Conservation (phyloP, 768 basidiomycete species). For the Macrolepiota albuminosa region DNA sequence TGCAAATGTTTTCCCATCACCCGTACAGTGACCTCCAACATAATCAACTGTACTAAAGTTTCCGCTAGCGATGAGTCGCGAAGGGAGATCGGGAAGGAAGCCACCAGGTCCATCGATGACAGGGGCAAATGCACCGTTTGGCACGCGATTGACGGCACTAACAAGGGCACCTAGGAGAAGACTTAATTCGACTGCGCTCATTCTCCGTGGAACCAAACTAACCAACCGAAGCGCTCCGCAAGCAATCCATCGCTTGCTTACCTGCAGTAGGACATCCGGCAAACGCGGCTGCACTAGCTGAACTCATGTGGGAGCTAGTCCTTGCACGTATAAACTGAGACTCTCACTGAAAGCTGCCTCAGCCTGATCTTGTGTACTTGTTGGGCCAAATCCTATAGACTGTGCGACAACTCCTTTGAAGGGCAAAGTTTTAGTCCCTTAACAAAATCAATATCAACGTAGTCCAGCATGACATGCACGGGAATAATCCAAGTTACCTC, state of each 20-base stretch:
- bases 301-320: not conserved
- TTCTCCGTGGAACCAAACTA: not conserved
- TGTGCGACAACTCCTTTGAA: conserved; percentile 38
- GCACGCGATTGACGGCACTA: conserved; percentile 32
- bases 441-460: not conserved
- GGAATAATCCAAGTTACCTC: conserved; percentile 21
- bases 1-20: conserved; percentile 38
- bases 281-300: not conserved
- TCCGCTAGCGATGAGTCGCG: conserved; percentile 28
- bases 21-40: conserved; percentile 38
- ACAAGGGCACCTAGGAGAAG: conserved; percentile 27
- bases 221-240: not conserved
- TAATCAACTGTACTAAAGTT: conserved; percentile 29
- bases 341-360: conserved; percentile 30
- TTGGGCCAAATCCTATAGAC: conserved; percentile 39
- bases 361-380: conserved; percentile 20
- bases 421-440: conserved; percentile 22
- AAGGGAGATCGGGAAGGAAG: conserved; percentile 31
- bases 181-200: not conserved
- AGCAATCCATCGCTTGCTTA: not conserved
- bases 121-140: conserved; percentile 25
- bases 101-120: conserved; percentile 24
- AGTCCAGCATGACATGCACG: conserved; percentile 14
- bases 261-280: not conserved
- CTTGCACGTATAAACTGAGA: not conserved